Evolutionary conservation across 2,329 filamentous ascomycete genomes (phyloP).

Genomic region (Polytolypa hystricis): DNA sequence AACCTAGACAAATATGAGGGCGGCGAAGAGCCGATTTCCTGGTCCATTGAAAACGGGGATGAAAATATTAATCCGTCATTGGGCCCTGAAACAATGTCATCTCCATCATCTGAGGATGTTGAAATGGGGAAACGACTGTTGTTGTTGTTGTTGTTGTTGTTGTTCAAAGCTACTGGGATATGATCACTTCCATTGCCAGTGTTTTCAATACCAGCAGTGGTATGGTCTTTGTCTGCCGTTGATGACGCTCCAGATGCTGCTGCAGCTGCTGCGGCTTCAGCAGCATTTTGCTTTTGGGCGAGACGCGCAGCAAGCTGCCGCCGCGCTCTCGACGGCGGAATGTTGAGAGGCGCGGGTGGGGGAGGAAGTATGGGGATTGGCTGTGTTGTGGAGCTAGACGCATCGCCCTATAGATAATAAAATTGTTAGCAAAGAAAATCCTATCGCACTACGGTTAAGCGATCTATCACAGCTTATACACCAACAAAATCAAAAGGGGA

Average conservation of each 20-base stretch:
- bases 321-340: constrained; percentile 75
- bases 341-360: constrained; percentile 70
- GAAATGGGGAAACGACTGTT: neutral
- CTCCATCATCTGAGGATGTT: neutral
- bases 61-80: neutral
- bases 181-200: constrained; percentile 13
- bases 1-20: constrained; percentile 29
- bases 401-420: constrained; percentile 18
- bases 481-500: constrained; percentile 3
- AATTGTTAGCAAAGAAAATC: constrained; percentile 4
- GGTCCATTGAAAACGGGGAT: neutral
- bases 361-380: constrained; percentile 35
- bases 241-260: constrained; percentile 18
- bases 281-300: constrained; percentile 56
- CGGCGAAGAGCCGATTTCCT: constrained; percentile 18
- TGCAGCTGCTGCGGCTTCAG: constrained; percentile 26
- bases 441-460: no score
- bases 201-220: constrained; percentile 4
- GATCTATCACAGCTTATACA: no score
- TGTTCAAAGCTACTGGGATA: neutral
- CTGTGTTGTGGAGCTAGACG: constrained; percentile 24
- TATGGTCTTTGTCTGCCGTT: constrained; percentile 11
- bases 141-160: neutral
- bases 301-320: constrained; percentile 83
- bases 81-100: neutral